These are phyloP conservation scores for Teratosphaeria viscida DNA, from an alignment of 2,329 filamentous ascomycete species.

Conservation along the genomic window DNA sequence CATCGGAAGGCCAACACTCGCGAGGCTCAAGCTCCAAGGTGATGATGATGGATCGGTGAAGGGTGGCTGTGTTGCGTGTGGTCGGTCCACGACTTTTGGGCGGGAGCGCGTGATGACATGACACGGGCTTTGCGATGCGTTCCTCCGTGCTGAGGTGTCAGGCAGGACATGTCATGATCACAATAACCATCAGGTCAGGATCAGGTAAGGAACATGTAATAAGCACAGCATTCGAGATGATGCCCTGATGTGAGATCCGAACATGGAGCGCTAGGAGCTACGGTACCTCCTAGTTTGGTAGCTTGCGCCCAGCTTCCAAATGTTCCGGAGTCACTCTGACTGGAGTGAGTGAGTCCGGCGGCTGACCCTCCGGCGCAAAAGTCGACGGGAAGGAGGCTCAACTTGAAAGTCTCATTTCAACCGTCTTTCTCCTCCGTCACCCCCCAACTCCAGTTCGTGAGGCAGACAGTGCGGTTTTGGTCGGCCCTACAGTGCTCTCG, in stretches of 20 bases:
- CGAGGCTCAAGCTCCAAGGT: no score
- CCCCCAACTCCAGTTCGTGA: background rate
- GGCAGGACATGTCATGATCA: no score
- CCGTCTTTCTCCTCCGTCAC: background rate
- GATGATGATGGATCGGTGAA: no score
- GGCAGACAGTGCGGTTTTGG: slow-evolving; percentile 1
- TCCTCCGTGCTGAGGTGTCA: background rate
- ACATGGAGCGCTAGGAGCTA: background rate
- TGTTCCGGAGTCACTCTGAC: background rate
- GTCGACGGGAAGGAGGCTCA: background rate
- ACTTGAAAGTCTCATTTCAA: background rate
- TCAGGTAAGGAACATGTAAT: no score
- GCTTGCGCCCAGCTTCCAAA: background rate
- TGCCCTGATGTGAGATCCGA: background rate
- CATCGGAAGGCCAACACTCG: no score
- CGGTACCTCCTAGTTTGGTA: background rate
- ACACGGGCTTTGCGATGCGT: no score
- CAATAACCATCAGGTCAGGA: no score
- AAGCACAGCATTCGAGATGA: background rate
- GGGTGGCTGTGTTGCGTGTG: no score
- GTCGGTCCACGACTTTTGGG: background rate
- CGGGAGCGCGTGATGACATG: background rate
- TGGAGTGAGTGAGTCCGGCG: background rate
- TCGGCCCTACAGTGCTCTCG: slow-evolving; percentile 1
- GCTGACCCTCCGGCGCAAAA: background rate